Base-by-base conservation (phyloP, 1,284 basidiomycete genomes). In the Xerocomus amazonicus region DNA sequence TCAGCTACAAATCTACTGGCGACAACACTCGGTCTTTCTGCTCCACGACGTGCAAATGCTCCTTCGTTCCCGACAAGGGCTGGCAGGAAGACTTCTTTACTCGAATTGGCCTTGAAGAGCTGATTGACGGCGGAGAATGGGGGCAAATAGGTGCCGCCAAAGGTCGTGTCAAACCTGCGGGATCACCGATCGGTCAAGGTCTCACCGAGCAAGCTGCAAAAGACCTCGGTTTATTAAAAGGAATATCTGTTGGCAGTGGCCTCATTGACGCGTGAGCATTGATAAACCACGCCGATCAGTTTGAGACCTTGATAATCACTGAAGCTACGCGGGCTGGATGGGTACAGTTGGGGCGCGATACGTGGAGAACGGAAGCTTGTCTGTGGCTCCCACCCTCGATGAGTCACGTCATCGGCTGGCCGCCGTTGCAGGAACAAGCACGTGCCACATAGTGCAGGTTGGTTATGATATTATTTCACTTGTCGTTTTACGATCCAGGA, bases 21-120 rank as follows among this genome's bases (percentile, higher is more conserved):
- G 78, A 83, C 53, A 75, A 76, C 56, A 87, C 88, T 6, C 86
- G 96, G 29, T 97, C 92, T 4, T 87, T 83, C 67, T 98, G 96
- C 72, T 97, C 94, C 2, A 74, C 98, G 38, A 92, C 92, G 0
- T 99, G 96, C 79, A 99, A 99, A 74, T 98, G 90, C 71, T 92
- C 91, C 2, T 99, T 88, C 68, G 86, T 99, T n/a, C 93, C 93
- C 3, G 73, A 72, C 33, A 81, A 83, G 52, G 94, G 93, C 14
- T 97, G 94, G 93, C 84, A 92, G 60, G 76, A 81, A n/a, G 81
- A 87, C 14, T 96, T 97, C 70, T 92, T 97, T 69, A 69, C 79
- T 47, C 76, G 80, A 62, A 95, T 97, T 48, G 95, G 93, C 31
- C 75, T 94, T 10, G 76, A 69, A 6, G 81, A 87, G 44, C 74